These are phyloP conservation scores for Entomortierella beljakovae DNA, from an alignment of 192 early-diverging fungal genomes.

Conservation along the genomic window DNA sequence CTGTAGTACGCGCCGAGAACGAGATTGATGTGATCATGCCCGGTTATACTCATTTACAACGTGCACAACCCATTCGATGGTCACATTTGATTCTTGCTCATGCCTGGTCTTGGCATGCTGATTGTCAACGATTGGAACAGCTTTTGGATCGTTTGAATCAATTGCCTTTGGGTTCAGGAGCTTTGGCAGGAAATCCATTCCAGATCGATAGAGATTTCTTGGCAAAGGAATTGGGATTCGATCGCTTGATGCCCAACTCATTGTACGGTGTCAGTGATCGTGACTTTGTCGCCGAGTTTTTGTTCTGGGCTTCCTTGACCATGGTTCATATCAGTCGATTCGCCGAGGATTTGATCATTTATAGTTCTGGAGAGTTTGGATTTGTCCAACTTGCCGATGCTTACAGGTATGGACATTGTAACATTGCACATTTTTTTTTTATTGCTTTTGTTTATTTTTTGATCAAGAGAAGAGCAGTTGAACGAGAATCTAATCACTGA, in stretches of 20 bases:
- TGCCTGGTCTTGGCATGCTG: slow-evolving; percentile 92
- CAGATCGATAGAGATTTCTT: slow-evolving; percentile 93
- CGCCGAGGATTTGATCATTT: slow-evolving; percentile 97
- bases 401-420: slow-evolving; percentile 68
- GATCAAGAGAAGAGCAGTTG: no score
- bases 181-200: slow-evolving; percentile 97
- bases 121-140: slow-evolving; percentile 86
- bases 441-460: not conserved
- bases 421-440: slow-evolving; percentile 1
- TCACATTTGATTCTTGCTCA: slow-evolving; percentile 90
- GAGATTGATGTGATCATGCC: slow-evolving; percentile 98
- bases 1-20: slow-evolving; percentile 81
- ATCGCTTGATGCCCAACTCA: slow-evolving; percentile 87
- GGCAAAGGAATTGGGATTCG: slow-evolving; percentile 90
- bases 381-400: slow-evolving; percentile 96
- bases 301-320: slow-evolving; percentile 92
- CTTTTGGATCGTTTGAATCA: slow-evolving; percentile 84
- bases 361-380: slow-evolving; percentile 92
- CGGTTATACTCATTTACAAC: slow-evolving; percentile 98
- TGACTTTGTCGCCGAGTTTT: slow-evolving; percentile 97
- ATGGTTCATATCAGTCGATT: slow-evolving; percentile 94
- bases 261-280: slow-evolving; percentile 94
- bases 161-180: slow-evolving; percentile 93
- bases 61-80: slow-evolving; percentile 99
- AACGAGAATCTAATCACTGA: slow-evolving; percentile 5